Evolutionary conservation across 768 basidiomycete genomes (phyloP).

Genomic region (Hemileccinum impolitum): DNA sequence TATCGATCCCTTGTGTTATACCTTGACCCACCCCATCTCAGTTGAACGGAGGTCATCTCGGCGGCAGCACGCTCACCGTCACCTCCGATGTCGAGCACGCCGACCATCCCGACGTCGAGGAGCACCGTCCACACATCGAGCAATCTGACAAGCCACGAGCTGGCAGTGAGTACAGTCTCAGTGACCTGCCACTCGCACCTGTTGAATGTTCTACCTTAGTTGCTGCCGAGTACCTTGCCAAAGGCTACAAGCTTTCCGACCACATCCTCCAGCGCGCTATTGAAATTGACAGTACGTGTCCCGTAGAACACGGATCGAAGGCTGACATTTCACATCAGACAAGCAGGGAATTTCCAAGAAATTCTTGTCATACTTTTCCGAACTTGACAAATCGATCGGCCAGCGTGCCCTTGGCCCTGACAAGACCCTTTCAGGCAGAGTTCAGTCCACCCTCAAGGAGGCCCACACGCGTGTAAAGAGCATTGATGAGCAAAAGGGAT

Average conservation of each 20-base stretch:
- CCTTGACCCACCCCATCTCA: conserved; percentile 20
- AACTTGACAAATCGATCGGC: conserved; percentile 69
- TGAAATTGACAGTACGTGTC: conserved; percentile 62
- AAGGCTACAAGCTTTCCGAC: conserved; percentile 83
- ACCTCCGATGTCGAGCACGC: conserved; percentile 62
- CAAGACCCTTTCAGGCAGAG: conserved; percentile 73
- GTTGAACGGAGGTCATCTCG: conserved; percentile 76
- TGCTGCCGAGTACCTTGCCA: conserved; percentile 91
- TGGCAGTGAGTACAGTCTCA: conserved; percentile 51
- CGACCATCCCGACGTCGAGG: conserved; percentile 46
- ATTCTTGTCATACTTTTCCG: conserved; percentile 77
- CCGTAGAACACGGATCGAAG: background rate
- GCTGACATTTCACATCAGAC: conserved; percentile 33
- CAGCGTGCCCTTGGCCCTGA: conserved; percentile 72
- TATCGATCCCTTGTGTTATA: rapidly evolving
- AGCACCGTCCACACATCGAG: conserved; percentile 45
- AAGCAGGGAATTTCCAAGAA: conserved; percentile 85
- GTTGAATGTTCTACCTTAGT: conserved; percentile 40
- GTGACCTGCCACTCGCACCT: background rate
- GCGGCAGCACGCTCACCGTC: conserved; percentile 66
- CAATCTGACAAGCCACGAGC: conserved; percentile 92
- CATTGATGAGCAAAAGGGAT: conserved; percentile 81
- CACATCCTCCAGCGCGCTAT: conserved; percentile 74
- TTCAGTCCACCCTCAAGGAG: conserved; percentile 58
- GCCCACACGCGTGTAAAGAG: conserved; percentile 68